A percentile compares a stretch with the other conserved stretches of the same genome.
phyloP scores from a whole-genome alignment of 1,139 yeast species.

The Ogataea hybrid region DNA sequence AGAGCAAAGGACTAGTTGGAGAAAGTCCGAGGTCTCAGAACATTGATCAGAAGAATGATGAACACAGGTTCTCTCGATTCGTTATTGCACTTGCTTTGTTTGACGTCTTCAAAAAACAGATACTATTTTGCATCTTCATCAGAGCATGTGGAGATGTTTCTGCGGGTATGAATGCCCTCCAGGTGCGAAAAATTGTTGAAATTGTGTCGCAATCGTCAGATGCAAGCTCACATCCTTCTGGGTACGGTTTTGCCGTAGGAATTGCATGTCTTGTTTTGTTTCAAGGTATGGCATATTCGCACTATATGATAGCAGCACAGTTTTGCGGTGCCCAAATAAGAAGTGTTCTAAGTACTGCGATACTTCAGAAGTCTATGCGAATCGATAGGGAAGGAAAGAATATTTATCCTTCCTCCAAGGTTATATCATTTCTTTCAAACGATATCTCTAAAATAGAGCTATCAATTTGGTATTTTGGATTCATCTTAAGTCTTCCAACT shows the following conservation, averaged over 20 bases:
- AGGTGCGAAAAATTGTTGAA: slow-evolving; percentile 49
- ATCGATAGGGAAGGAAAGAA: slow-evolving; percentile 55
- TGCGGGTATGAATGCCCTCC: slow-evolving; percentile 39
- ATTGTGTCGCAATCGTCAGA: slow-evolving; percentile 39
- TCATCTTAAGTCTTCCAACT: slow-evolving; percentile 60
- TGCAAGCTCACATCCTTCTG: slow-evolving; percentile 33
- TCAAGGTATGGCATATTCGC: slow-evolving; percentile 57
- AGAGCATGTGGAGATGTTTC: slow-evolving; percentile 35
- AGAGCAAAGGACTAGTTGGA: slow-evolving; percentile 8
- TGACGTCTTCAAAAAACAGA: slow-evolving; percentile 36
- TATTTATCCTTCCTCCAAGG: slow-evolving; percentile 60
- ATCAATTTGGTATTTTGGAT: slow-evolving; percentile 70
- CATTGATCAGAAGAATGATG: slow-evolving; percentile 1
- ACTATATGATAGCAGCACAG: slow-evolving; percentile 58
- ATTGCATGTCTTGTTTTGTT: slow-evolving; percentile 44
- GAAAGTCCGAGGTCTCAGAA: slow-evolving; percentile 5
- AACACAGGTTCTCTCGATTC: slow-evolving; percentile 9
- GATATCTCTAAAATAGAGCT: slow-evolving; percentile 77
- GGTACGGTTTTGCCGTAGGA: slow-evolving; percentile 58
- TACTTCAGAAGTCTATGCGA: slow-evolving; percentile 60
- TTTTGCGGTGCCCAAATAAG: slow-evolving; percentile 67
- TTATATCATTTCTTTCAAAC: slow-evolving; percentile 73
- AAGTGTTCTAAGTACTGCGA: slow-evolving; percentile 60
- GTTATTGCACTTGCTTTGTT: slow-evolving; percentile 28
- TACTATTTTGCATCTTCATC: slow-evolving; percentile 27